These are phyloP conservation scores for Themeda triandra DNA, from an alignment of 176 grass and related monocot species.

Conservation along the genomic window DNA sequence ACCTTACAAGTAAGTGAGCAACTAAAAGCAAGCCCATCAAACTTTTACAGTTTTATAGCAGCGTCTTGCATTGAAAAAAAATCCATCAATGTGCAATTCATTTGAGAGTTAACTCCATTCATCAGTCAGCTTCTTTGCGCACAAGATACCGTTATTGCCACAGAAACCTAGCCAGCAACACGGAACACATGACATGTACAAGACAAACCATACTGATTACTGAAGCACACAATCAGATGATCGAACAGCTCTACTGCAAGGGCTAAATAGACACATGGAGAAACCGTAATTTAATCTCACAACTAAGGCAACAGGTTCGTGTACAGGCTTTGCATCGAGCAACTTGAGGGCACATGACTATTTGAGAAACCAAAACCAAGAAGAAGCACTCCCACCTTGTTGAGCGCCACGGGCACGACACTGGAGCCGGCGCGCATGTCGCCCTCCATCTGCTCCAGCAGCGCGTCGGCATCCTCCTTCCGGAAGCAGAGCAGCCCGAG, in stretches of 20 bases:
- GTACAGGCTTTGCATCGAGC: not conserved
- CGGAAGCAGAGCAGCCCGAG: conserved; percentile 70
- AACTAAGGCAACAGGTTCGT: not conserved
- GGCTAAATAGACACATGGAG: not conserved
- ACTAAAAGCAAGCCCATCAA: not conserved
- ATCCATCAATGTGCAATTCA: not conserved
- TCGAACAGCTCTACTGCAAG: not conserved
- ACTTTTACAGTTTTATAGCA: not conserved
- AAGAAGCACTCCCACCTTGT: conserved; percentile 42
- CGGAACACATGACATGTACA: not conserved
- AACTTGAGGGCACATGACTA: not conserved
- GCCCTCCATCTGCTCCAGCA: conserved; percentile 55
- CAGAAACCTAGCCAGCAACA: not conserved
- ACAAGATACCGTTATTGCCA: not conserved
- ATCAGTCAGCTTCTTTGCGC: not conserved
- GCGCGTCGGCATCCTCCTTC: conserved; percentile 53
- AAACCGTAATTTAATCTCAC: not conserved
- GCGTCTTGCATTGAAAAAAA: not conserved
- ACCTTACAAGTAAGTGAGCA: not conserved
- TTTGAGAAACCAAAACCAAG: not conserved
- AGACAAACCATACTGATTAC: not conserved
- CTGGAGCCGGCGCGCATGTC: conserved; percentile 57
- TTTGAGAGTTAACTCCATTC: not conserved
- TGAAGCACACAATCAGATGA: not conserved
- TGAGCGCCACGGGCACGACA: conserved; percentile 65